These are phyloP conservation scores for Baorangia bicolor DNA, from an alignment of 768 basidiomycete species.

Conservation along the genomic window DNA sequence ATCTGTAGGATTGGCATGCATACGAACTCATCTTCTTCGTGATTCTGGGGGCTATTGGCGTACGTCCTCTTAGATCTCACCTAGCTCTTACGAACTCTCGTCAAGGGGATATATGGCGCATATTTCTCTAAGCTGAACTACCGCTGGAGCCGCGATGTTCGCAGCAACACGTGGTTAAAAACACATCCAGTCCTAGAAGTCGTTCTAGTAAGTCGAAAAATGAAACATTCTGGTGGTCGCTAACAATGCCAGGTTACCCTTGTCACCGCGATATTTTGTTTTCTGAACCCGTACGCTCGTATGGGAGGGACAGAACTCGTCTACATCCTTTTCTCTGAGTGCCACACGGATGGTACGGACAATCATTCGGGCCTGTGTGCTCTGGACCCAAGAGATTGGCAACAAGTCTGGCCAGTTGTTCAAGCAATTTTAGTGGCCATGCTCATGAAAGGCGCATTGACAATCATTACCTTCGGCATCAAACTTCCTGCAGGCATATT, in stretches of 20 bases:
- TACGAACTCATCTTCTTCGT: conserved; percentile 86
- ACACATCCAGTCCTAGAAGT: conserved; percentile 83
- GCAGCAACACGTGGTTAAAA: conserved; percentile 79
- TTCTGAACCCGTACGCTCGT: conserved; percentile 84
- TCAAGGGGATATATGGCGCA: conserved; percentile 89
- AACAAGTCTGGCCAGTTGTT: conserved; percentile 61
- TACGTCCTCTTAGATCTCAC: conserved; percentile 35
- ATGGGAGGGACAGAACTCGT: conserved; percentile 97
- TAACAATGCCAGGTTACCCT: conserved; percentile 61
- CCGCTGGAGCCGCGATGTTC: conserved; percentile 81
- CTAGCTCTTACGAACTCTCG: conserved; percentile 6
- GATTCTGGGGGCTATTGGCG: conserved; percentile 86
- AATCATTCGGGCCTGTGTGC: conserved; percentile 71
- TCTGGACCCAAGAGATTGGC: conserved; percentile 52
- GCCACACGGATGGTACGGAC: conserved; percentile 54
- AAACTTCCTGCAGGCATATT: conserved; percentile 93
- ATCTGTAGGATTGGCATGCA: conserved; percentile 84
- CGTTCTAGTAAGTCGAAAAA: conserved; percentile 52
- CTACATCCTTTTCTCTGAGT: conserved; percentile 89
- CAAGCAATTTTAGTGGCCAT: conserved; percentile 70
- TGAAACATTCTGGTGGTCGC: background rate
- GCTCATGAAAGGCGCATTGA: conserved; percentile 76
- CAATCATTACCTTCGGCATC: conserved; percentile 91
- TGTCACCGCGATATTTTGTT: conserved; percentile 74
- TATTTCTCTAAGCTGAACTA: conserved; percentile 91